Percentiles rank a stretch among this genome's conserved stretches.
phyloP scores from a whole-genome alignment of 164 flowering plant genomes.

The Platanus orientalis region DNA sequence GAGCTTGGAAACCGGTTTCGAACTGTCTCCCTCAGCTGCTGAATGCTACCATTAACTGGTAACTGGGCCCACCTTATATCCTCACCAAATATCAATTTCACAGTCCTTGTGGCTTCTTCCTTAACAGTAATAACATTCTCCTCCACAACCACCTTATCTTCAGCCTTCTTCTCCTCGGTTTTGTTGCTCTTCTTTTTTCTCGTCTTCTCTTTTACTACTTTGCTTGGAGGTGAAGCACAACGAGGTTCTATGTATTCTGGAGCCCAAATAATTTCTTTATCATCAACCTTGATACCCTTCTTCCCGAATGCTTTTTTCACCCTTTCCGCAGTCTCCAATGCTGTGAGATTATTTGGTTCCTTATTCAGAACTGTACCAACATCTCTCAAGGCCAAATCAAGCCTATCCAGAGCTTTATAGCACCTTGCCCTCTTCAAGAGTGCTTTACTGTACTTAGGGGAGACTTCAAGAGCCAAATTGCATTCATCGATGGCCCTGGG shows the following conservation, averaged over 20 bases:
- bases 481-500: conserved; percentile 82
- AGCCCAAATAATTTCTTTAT: conserved; percentile 29
- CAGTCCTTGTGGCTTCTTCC: conserved; percentile 40
- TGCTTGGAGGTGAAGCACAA: conserved; percentile 10
- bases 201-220: conserved; percentile 41
- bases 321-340: conserved; percentile 63
- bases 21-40: conserved; percentile 49
- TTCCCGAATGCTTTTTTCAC: conserved; percentile 40
- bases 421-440: conserved; percentile 78
- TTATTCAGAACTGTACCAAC: conserved; percentile 43
- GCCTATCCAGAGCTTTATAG: conserved; percentile 67
- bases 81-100: conserved; percentile 79
- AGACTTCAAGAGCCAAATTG: conserved; percentile 73
- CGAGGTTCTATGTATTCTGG: conserved; percentile 37
- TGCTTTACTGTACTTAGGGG: conserved; percentile 81
- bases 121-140: conserved; percentile 34
- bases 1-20: conserved; percentile 51
- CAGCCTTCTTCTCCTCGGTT: conserved; percentile 19
- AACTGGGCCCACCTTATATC: conserved; percentile 87
- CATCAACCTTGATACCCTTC: conserved; percentile 37
- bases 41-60: conserved; percentile 55
- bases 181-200: conserved; percentile 38
- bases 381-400: conserved; percentile 75
- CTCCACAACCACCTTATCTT: conserved; percentile 59
- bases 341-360: conserved; percentile 71